Evolutionary conservation across 495 filamentous ascomycete genomes (phyloP).

Genomic region (Durotheca rogersii): DNA sequence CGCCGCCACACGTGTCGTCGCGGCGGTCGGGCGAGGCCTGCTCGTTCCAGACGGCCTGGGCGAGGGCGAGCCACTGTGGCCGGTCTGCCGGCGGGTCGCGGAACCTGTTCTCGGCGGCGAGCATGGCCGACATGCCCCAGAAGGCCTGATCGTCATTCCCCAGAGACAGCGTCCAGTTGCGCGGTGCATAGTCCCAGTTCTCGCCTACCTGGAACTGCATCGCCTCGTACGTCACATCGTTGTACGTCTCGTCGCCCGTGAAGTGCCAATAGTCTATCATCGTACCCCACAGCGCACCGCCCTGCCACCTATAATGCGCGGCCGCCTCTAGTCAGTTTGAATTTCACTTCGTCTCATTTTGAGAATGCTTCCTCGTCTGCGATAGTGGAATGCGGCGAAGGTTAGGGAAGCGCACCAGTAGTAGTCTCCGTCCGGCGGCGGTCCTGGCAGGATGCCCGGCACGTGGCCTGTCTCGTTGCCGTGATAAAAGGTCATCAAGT

Average conservation of each 20-base stretch:
- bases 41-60: conserved; percentile 76
- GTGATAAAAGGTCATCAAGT: conserved; percentile 66
- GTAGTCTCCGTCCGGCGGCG: conserved; percentile 53
- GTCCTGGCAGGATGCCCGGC: conserved; percentile 63
- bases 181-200: conserved; percentile 64
- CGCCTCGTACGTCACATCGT: conserved; percentile 59
- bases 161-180: conserved; percentile 71
- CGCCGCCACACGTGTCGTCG: conserved; percentile 66
- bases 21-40: conserved; percentile 59
- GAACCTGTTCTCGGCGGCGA: conserved; percentile 71
- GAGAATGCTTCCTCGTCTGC: too few relatives aligned
- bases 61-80: conserved; percentile 71
- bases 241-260: conserved; percentile 71
- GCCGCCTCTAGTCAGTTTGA: conserved; percentile 36
- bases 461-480: conserved; percentile 60
- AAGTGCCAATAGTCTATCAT: conserved; percentile 78
- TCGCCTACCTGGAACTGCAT: conserved; percentile 69
- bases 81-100: conserved; percentile 57
- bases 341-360: neutral
- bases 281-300: conserved; percentile 70
- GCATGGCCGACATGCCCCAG: conserved; percentile 74
- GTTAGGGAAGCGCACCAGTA: conserved; percentile 47
- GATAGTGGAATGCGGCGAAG: too few relatives aligned
- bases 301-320: conserved; percentile 59
- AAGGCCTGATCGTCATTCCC: conserved; percentile 85